Conservation (phyloP, 495 filamentous ascomycete species). For the Sabuloglossum arenarium region DNA sequence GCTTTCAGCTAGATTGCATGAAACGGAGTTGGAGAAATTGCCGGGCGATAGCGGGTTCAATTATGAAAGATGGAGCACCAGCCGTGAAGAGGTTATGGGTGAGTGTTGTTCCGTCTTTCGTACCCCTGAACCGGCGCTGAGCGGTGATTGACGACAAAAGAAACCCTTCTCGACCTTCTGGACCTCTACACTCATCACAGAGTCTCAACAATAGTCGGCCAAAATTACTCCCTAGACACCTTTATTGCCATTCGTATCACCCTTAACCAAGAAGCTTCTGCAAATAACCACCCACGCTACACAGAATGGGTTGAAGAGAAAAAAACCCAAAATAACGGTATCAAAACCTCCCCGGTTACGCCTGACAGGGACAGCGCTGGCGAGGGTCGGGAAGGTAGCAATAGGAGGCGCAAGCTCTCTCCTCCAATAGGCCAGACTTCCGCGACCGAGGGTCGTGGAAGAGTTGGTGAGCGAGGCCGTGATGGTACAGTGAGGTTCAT, state of each 20-base stretch:
- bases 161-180: constrained; percentile 67
- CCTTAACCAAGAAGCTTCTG: constrained; percentile 54
- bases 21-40: constrained; percentile 24
- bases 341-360: constrained; percentile 11
- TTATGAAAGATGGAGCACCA: constrained; percentile 36
- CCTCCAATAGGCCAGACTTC: background rate
- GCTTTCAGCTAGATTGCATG: constrained; percentile 47
- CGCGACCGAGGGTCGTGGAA: constrained; percentile 15
- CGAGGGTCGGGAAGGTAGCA: background rate
- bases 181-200: constrained; percentile 76
- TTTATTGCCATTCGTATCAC: constrained; percentile 72
- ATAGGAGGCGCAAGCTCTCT: background rate
- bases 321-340: constrained; percentile 23
- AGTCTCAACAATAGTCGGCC: constrained; percentile 48
- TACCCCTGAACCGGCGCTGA: background rate
- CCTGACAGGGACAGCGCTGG: background rate
- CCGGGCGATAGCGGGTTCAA: constrained; percentile 19
- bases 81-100: constrained; percentile 50
- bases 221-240: constrained; percentile 42
- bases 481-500: constrained; percentile 80
- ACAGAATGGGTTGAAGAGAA: constrained; percentile 22
- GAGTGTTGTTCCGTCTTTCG: constrained; percentile 3
- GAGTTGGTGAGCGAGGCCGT: constrained; percentile 29
- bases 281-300: constrained; percentile 31
- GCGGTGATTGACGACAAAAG: constrained; percentile 17